Evolutionary conservation across 2,329 filamentous ascomycete species (phyloP), one percentile per base, ranked within the genome.

Genomic region (Juglanconis sp.): DNA sequence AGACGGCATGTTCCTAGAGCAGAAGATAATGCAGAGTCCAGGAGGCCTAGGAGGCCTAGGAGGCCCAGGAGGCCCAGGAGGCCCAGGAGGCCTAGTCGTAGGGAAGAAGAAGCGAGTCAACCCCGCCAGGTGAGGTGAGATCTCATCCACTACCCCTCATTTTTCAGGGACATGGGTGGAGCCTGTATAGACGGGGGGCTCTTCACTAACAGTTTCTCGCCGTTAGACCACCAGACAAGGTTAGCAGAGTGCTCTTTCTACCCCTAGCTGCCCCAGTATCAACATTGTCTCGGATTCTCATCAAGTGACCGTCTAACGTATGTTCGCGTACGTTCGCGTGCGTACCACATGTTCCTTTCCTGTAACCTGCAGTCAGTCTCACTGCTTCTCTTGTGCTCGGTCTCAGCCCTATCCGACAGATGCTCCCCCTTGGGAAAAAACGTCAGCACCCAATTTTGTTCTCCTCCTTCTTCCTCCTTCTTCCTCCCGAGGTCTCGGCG

Each of bases 11-110:
- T 30, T 32, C 13, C 35, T 48, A n/a, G 10, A 15, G 44, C 24
- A 46, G 7, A 31, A 42, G 36, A 57, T 50, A 48, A 56, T 56
- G 53, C 53, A 56, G n/a, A n/a, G 44, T 56, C 35, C 53, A 56
- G 46, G 46, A 56, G 55, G 17, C 35, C 9, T 13, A 7, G 17
- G 1, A 24, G 17, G 17, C 17, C 17, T 24, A 24, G 17, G n/a
- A n/a, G 55, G 17, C 35, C 9, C 30, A 7, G 17, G 1, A 24
- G 17, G 17, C 17, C 35, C 53, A 56, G 46, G 46, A 56, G 55
- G 17, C 35, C 9, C 30, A 7, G 17, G 1, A 24, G 17, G 17
- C 17, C 17, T 24, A 24, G 17, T 24, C 17, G 17, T 24, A 24
- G 17, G 17, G 17, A 24, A 40, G 31, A 38, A 30, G 38, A 13